Percentiles rank a stretch among this genome's conserved stretches.
Conservation (phyloP, 352 stramenopile species). For the Globisporangium splendens region DNA sequence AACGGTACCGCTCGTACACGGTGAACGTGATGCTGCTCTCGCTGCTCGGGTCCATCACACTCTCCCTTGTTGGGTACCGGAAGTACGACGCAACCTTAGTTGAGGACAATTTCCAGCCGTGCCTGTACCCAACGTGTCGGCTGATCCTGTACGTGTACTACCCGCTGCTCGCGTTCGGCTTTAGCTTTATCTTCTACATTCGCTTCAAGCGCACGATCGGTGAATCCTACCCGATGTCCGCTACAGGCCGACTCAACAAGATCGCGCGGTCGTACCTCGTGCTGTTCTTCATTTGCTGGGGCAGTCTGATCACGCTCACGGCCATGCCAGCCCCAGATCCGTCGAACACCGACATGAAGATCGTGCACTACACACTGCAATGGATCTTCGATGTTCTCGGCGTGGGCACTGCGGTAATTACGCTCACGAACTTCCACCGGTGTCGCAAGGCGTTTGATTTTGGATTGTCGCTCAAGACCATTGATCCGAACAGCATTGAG, state of each 20-base stretch:
- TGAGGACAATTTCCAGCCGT: slow-evolving; percentile 49
- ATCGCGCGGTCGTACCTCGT: slow-evolving; percentile 66
- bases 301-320: slow-evolving; percentile 64
- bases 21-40: slow-evolving; percentile 68
- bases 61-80: slow-evolving; percentile 55
- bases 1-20: slow-evolving; percentile 54
- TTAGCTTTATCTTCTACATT: slow-evolving; percentile 79
- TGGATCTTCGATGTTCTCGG: slow-evolving; percentile 69
- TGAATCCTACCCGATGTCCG: slow-evolving; percentile 65
- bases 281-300: slow-evolving; percentile 73
- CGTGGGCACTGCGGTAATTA: slow-evolving; percentile 62
- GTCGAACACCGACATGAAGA: slow-evolving; percentile 18
- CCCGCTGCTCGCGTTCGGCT: slow-evolving; percentile 61
- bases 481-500: slow-evolving; percentile 70
- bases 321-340: slow-evolving; percentile 35
- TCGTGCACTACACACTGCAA: slow-evolving; percentile 45
- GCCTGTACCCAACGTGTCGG: slow-evolving; percentile 60
- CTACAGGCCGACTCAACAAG: slow-evolving; percentile 60
- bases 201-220: slow-evolving; percentile 75
- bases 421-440: slow-evolving; percentile 70
- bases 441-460: slow-evolving; percentile 76
- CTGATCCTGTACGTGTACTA: slow-evolving; percentile 80
- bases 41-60: slow-evolving; percentile 47
- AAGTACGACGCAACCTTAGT: slow-evolving; percentile 24
- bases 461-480: slow-evolving; percentile 72